Base-by-base conservation (phyloP, 805 yeast species). In the Monosporozyma solicola region DNA sequence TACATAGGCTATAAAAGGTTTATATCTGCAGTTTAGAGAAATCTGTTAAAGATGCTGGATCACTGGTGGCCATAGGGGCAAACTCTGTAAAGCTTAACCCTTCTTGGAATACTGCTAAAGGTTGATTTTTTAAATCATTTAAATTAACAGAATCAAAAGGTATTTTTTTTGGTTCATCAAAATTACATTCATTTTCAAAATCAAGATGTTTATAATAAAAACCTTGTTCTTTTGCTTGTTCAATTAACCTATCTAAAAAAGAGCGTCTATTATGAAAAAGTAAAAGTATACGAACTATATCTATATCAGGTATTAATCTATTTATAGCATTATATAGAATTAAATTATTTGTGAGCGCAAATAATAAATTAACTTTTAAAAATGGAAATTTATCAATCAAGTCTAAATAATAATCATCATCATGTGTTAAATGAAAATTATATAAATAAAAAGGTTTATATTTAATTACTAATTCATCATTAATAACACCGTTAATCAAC, bases 401-500 rank as follows among this genome's bases (percentile, higher is more conserved):
- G n/a, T n/a, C n/a, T 6, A 25, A 11, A 25, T 44, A 5, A 20
- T 25, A 25, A 13, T 27, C 22, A 5, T 2, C 3, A 27, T 4
- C 29, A 41, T 16, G 7, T n/a, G n/a, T n/a, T n/a, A n/a, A 20
- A 20, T 20, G 20, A 44, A 9, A 44, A 44, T 44, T 44, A 44
- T 44, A 44, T 3, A 46, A 32, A 31, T 32, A 57, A 55, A 33
- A 41, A 59, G 54, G 51, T 49, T 49, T 29, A 35, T 49, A 49
- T 41, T 41, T 24, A 9, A 3, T 16, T 31, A 49, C 41, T 6
- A 49, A 49, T 16, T 49, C 31, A 2, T 49, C 31, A 22, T 41
- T 20, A 4, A 24, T 31, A 16, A 41, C 7, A 29, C 51, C 41
- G 41, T 49, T 41, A 16, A 49, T 49, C 20, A 49, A 60, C 58